phyloP scores from a whole-genome alignment of 768 basidiomycete species.

The Termitomyces sp. region DNA sequence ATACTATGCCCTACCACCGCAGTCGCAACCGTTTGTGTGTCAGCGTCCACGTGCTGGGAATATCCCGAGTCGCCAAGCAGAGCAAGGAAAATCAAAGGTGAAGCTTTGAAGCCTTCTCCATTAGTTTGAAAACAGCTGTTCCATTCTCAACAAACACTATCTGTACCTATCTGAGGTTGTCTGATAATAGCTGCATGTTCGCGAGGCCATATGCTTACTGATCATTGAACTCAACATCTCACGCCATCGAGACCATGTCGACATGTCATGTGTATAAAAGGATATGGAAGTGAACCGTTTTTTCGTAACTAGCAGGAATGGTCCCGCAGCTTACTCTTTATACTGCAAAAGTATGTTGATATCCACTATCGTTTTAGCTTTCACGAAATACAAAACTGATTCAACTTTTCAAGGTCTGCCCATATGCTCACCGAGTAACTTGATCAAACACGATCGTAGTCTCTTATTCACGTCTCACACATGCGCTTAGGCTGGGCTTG shows the following conservation, averaged over 20 bases:
- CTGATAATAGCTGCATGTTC: background rate
- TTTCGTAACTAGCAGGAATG: background rate
- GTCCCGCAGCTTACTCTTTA: constrained; percentile 9
- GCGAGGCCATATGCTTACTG: background rate
- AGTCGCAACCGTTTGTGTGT: too few relatives aligned
- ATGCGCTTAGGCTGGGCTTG: background rate
- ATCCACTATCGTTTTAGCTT: background rate
- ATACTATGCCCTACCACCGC: too few relatives aligned
- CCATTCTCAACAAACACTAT: too few relatives aligned
- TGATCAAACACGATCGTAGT: background rate
- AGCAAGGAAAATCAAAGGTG: too few relatives aligned
- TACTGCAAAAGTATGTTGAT: constrained; percentile 6
- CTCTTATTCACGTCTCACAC: background rate
- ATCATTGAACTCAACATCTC: background rate
- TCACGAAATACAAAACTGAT: background rate
- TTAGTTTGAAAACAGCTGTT: too few relatives aligned
- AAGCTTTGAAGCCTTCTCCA: too few relatives aligned
- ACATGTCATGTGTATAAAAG: background rate
- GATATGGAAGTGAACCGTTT: background rate
- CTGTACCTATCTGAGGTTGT: background rate
- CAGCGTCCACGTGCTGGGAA: background rate
- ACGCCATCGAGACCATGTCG: background rate
- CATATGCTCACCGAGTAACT: constrained; percentile 51
- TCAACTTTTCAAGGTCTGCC: constrained; percentile 37
- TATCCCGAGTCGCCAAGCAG: too few relatives aligned